Base-by-base conservation (phyloP, 192 early-diverging fungal genomes). In the Backusella tuberculispora region DNA sequence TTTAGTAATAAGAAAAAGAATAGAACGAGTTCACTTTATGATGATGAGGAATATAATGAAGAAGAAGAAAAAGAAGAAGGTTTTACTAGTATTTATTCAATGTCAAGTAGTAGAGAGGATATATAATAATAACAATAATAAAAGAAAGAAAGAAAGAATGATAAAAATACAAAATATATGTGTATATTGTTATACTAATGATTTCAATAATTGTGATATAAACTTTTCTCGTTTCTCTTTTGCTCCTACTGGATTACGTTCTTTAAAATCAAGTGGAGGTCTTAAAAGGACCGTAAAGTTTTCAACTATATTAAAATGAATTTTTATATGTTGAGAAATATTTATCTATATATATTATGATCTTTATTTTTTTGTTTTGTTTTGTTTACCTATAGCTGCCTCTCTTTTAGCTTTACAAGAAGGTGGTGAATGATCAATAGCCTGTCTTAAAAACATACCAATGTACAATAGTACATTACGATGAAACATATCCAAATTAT, bases 401-500 rank as follows among this genome's bases (percentile, higher is more conserved):
- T 81, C 47, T 56, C 83, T 73, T 74, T 83, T n/a, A 44, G 81
- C 69, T 53, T 72, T 53, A 24, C 45, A 71, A 7, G 21, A 17
- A 12, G 24, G 53, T 1, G 81, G 76, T 21, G 73, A 63, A 66
- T 53, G 44, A 10, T 70, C 46, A 38, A 91, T 87, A 68, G 83
- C 84, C 69, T 95, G 94, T 13, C 86, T 76, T 67, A 97, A 76
- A 71, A 97, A 96, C 24, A 87, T 87, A n/a, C 89, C 85, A 44
- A 97, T 69, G 74, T 96, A 97, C 29, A 92, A 84, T 47, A 97
- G 90, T 2, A 92, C 90, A 69, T 93, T 92, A 26, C 89, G 88
- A 83, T 92, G 89, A 15, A 88, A 85, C 0, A 85, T 80, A 8
- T 94, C 91, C 74, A 95, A 71, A 19, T 79, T 72, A 78, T 88